These are phyloP conservation scores for Themeda triandra DNA, from an alignment of 176 grass and related monocot species.

Conservation along the genomic window DNA sequence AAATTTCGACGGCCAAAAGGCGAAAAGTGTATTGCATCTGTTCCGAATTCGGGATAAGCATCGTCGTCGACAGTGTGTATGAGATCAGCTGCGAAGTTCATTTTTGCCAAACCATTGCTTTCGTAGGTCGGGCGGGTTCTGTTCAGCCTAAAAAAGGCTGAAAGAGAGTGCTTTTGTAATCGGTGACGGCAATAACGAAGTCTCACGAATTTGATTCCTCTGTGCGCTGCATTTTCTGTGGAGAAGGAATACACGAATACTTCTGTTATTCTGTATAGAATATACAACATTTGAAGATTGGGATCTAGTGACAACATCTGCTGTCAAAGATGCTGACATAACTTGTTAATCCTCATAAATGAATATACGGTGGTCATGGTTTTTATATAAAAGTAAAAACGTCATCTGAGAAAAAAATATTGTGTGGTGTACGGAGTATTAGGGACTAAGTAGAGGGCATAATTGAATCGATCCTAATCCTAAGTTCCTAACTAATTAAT, in stretches of 20 bases:
- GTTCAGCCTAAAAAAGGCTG: not conserved
- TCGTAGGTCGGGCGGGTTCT: not conserved
- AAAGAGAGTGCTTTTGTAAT: not conserved
- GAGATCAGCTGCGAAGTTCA: not conserved
- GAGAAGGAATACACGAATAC: not conserved
- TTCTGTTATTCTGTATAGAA: not conserved
- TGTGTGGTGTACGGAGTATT: not conserved
- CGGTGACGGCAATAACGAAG: not conserved
- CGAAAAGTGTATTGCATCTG: not conserved
- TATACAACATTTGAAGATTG: not conserved
- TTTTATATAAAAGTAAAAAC: not conserved
- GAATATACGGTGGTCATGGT: not conserved
- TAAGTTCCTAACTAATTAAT: too few species aligned
- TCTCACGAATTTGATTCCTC: not conserved
- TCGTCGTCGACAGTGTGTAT: not conserved
- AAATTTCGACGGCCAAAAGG: not conserved
- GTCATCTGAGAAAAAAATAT: constrained; percentile 1
- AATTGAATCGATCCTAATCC: too few species aligned
- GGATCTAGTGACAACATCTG: not conserved
- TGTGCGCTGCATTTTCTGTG: not conserved
- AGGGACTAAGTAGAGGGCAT: too few species aligned
- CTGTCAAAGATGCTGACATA: not conserved
- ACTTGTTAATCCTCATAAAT: not conserved
- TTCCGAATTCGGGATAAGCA: not conserved
- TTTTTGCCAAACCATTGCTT: not conserved